Evolutionary conservation across 768 basidiomycete species (phyloP).

Genomic region (Podaxis mareebaensis): DNA sequence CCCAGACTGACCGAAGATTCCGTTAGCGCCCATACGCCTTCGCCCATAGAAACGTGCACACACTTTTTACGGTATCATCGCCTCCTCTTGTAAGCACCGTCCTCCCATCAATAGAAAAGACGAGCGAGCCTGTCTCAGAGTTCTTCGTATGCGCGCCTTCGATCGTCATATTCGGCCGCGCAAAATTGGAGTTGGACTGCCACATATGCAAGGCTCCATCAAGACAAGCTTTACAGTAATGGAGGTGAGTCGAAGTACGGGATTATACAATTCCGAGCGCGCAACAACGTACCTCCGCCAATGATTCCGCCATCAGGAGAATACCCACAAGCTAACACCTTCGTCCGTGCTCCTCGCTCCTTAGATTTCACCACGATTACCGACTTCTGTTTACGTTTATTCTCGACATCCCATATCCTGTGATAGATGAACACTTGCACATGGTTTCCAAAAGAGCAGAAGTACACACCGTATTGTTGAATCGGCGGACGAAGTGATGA

Average conservation of each 20-base stretch:
- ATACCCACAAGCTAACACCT: slow-evolving; percentile 85
- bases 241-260: slow-evolving; percentile 21
- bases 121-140: slow-evolving; percentile 83
- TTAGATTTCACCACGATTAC: slow-evolving; percentile 98
- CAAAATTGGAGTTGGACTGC: slow-evolving; percentile 91
- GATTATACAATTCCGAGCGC: slow-evolving; percentile 13
- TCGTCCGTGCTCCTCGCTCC: slow-evolving; percentile 91
- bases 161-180: slow-evolving; percentile 81
- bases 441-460: background rate
- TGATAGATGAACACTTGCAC: slow-evolving; percentile 8
- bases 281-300: slow-evolving; percentile 66
- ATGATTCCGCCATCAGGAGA: slow-evolving; percentile 89
- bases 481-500: slow-evolving; percentile 94
- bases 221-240: slow-evolving; percentile 60
- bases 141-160: slow-evolving; percentile 88
- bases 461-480: slow-evolving; percentile 80
- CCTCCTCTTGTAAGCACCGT: slow-evolving; percentile 88
- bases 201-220: slow-evolving; percentile 95
- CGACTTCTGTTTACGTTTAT: slow-evolving; percentile 90
- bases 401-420: slow-evolving; percentile 94
- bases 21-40: slow-evolving; percentile 12
- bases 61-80: slow-evolving; percentile 95
- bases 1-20: slow-evolving; percentile 73
- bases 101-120: slow-evolving; percentile 86
- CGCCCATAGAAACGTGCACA: slow-evolving; percentile 33